Conservation (phyloP, 2,329 filamentous ascomycete species). For the Rosellinia necatrix region DNA sequence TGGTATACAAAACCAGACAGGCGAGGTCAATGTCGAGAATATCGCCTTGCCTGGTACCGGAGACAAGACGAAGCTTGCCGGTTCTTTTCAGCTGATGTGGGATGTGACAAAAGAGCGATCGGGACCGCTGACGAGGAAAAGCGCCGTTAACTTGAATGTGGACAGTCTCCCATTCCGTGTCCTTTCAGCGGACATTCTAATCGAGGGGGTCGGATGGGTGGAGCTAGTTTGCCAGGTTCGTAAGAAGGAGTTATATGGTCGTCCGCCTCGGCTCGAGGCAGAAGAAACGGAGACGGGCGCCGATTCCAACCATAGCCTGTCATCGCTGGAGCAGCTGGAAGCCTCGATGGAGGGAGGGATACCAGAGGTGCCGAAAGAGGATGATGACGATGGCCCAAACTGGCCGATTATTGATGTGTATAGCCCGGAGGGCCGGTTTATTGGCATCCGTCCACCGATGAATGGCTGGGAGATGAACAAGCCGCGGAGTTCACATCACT, state of each 20-base stretch:
- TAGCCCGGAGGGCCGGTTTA: slow-evolving; percentile 80
- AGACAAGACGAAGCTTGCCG: slow-evolving; percentile 69
- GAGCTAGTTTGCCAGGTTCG: slow-evolving; percentile 85
- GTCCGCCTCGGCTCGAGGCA: slow-evolving; percentile 23
- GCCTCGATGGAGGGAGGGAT: slow-evolving; percentile 14
- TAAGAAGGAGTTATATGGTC: slow-evolving; percentile 51
- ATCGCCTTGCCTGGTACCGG: slow-evolving; percentile 65
- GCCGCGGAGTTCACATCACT: slow-evolving; percentile 53
- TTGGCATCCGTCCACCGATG: slow-evolving; percentile 70
- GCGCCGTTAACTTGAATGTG: slow-evolving; percentile 65
- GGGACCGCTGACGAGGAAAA: slow-evolving; percentile 69
- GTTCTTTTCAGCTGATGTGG: slow-evolving; percentile 73
- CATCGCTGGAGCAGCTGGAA: slow-evolving; percentile 33
- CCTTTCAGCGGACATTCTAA: slow-evolving; percentile 79
- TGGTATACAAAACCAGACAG: slow-evolving; percentile 68
- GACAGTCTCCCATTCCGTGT: slow-evolving; percentile 79
- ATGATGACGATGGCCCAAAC: slow-evolving; percentile 40
- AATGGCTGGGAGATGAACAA: slow-evolving; percentile 70
- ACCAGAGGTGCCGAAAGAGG: slow-evolving; percentile 6
- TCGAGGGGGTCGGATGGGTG: slow-evolving; percentile 93
- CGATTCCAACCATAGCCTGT: slow-evolving; percentile 24
- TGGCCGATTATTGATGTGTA: slow-evolving; percentile 84
- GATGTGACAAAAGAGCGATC: slow-evolving; percentile 83
- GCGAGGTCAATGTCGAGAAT: slow-evolving; percentile 62
- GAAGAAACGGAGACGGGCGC: slow-evolving; percentile 20